Base-by-base conservation (phyloP, 73 alveolate genomes). In the Effrenium voratum region DNA sequence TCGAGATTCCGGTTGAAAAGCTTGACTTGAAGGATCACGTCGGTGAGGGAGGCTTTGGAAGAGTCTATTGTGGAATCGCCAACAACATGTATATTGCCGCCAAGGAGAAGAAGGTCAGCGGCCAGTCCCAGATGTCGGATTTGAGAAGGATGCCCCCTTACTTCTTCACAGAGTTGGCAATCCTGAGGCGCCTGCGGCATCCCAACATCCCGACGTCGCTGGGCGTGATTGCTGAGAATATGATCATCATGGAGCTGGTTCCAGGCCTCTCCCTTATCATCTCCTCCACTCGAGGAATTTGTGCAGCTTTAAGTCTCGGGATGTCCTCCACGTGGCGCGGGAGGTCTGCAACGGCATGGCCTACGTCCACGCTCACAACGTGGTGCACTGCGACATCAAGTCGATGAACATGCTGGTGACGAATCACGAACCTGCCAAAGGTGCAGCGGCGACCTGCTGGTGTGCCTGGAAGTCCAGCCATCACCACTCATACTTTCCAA, bases 21-120 rank as follows among this genome's bases (percentile, higher is more conserved):
- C n/a, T n/a, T n/a, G n/a, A n/a, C n/a, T n/a, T n/a, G n/a, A n/a
- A n/a, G n/a, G n/a, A n/a, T n/a, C n/a, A n/a, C n/a, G n/a, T n/a
- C n/a, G 90, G 90, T 43, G 90, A 79, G 44, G 90, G 90, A 24
- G 90, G 90, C 66, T 79, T 45, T 79, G 66, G 90, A 26, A 60
- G 90, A 28, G 90, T 79, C 13, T 79, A 79, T 43, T 44, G 90
- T 45, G 90, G 90, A 43, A 43, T 46, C 32, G 43, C 30, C 90
- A 44, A 45, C 30, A 28, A 41, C 45, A 66, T 50, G 68, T 30
- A 66, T 43, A 66, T 79, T 60, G 90, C 90, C 30, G n/a, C n/a
- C n/a, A n/a, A n/a, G n/a, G n/a, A n/a, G n/a, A n/a, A n/a, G n/a
- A n/a, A n/a, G n/a, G n/a, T n/a, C n/a, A n/a, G n/a, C n/a, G n/a